These are phyloP conservation scores for Sporisorium iseilematis-ciliati DNA, from an alignment of 1,284 basidiomycete genomes.

Conservation along the genomic window DNA sequence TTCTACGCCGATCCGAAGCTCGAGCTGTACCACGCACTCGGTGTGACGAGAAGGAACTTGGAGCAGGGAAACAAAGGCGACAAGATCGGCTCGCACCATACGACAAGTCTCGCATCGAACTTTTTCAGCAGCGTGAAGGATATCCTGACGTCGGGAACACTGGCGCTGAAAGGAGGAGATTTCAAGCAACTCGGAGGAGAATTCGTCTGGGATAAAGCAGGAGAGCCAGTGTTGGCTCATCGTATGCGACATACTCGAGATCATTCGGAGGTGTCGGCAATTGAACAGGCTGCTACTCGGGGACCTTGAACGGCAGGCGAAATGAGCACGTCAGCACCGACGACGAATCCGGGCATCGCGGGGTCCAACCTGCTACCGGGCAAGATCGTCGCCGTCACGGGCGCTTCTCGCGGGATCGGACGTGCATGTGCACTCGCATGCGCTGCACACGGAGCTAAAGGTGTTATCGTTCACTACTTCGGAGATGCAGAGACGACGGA, in stretches of 20 bases:
- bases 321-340: conserved; percentile 11
- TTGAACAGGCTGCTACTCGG: conserved; percentile 20
- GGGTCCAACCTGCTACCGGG: conserved; percentile 72
- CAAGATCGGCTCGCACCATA: conserved; percentile 37
- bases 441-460: conserved; percentile 76
- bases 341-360: conserved; percentile 22
- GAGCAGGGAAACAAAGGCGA: conserved; percentile 27
- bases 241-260: conserved; percentile 50
- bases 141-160: conserved; percentile 27
- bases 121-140: conserved; percentile 25
- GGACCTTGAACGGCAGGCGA: background rate
- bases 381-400: conserved; percentile 81
- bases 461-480: conserved; percentile 78
- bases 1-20: conserved; percentile 47
- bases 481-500: conserved; percentile 75
- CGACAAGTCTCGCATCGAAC: conserved; percentile 1
- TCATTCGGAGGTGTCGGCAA: conserved; percentile 28
- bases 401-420: conserved; percentile 83
- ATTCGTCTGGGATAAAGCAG: conserved; percentile 28
- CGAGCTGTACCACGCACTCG: conserved; percentile 41
- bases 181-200: conserved; percentile 52
- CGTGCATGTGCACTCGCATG: conserved; percentile 77
- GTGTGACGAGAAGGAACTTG: conserved; percentile 32
- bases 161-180: conserved; percentile 43
- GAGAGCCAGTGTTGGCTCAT: conserved; percentile 34